These are phyloP conservation scores for Colletotrichum lentis DNA, from an alignment of 2,329 filamentous ascomycete species.

Conservation along the genomic window DNA sequence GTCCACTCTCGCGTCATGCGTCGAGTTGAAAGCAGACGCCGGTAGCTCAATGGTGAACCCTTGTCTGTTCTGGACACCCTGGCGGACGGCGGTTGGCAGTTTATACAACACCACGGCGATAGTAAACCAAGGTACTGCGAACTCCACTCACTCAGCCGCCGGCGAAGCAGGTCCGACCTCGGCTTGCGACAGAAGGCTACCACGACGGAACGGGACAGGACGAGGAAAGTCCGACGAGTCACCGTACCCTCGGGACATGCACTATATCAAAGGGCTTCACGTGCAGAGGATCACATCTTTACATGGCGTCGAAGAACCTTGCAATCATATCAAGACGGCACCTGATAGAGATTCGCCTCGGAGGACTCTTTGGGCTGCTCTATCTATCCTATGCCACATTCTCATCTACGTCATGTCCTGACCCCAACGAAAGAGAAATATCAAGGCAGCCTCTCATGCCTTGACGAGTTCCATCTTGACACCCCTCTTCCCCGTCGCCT, in stretches of 20 bases:
- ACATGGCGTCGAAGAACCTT: neutral
- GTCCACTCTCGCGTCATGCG: no score
- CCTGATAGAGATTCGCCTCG: neutral
- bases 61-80: no score
- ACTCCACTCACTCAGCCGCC: neutral
- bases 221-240: neutral
- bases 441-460: slow-evolving; percentile 34
- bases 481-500: slow-evolving; percentile 93
- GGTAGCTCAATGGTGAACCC: no score
- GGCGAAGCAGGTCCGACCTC: neutral
- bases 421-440: neutral
- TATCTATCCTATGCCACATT: neutral
- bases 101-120: neutral
- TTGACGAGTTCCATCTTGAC: slow-evolving; percentile 76
- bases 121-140: no score
- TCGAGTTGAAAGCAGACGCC: no score
- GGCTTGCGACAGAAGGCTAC: neutral
- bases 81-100: neutral
- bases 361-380: neutral
- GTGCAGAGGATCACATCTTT: neutral
- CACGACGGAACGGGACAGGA: neutral
- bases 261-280: neutral
- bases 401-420: neutral
- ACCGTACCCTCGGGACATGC: neutral
- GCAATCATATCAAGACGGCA: neutral